These are phyloP conservation scores for Hondaea fermentalgiana DNA, from an alignment of 108 stramenopile genomes.

Conservation along the genomic window DNA sequence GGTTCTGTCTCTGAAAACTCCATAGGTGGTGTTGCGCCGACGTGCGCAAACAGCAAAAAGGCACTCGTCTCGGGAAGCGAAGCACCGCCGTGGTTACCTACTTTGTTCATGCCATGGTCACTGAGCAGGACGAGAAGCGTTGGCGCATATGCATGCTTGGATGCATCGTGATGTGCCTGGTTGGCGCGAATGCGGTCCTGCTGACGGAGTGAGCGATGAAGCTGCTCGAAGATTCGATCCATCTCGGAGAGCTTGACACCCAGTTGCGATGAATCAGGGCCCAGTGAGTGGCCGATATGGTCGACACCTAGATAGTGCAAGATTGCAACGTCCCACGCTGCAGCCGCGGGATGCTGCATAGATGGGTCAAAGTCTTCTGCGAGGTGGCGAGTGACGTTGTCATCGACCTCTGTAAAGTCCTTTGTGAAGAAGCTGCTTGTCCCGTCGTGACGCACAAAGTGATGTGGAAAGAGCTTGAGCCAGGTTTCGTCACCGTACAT, in stretches of 20 bases:
- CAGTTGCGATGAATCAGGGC: neutral
- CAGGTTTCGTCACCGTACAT: neutral
- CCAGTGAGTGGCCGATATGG: neutral
- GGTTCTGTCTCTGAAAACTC: neutral
- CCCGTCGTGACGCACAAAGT: neutral
- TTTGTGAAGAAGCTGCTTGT: slow-evolving; percentile 19
- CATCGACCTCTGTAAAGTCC: slow-evolving; percentile 5
- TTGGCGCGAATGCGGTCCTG: neutral
- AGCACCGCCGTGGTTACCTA: neutral
- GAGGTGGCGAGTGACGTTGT: slow-evolving; percentile 2
- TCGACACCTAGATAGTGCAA: neutral
- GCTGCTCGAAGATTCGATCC: slow-evolving; percentile 3
- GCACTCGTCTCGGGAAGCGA: neutral
- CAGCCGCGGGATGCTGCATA: neutral
- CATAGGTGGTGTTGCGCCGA: neutral
- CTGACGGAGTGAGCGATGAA: neutral
- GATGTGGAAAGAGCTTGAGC: neutral
- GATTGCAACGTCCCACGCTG: neutral
- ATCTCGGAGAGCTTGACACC: neutral
- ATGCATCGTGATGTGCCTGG: neutral
- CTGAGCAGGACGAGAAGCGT: slow-evolving; percentile 9
- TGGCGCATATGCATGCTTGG: neutral
- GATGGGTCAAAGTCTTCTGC: neutral
- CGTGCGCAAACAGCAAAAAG: neutral
- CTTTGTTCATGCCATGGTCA: slow-evolving; percentile 12